phyloP scores from a whole-genome alignment of 495 filamentous ascomycete species.

The Annulohypoxylon bovei region DNA sequence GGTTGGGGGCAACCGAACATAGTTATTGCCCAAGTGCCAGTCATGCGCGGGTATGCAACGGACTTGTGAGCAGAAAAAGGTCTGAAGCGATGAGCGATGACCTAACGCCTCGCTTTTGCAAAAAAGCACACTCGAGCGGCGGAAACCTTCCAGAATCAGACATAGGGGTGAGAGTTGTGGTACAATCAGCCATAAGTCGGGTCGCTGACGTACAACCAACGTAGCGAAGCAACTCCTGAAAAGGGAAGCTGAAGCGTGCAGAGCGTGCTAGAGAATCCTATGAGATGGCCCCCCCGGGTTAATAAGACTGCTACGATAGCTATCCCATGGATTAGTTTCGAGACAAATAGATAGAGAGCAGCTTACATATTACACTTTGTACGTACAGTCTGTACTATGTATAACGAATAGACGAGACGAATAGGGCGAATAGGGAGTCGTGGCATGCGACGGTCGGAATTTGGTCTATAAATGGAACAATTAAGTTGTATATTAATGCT shows the following conservation, averaged over 20 bases:
- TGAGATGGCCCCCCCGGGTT: slow-evolving; percentile 27
- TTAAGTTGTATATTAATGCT: slow-evolving; percentile 41
- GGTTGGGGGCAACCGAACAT: slow-evolving; percentile 32
- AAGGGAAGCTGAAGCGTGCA: slow-evolving; percentile 44
- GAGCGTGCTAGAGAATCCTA: slow-evolving; percentile 41
- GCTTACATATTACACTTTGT: slow-evolving; percentile 16
- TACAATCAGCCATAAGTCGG: slow-evolving; percentile 34
- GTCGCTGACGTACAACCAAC: slow-evolving; percentile 37
- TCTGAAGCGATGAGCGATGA: slow-evolving; percentile 22
- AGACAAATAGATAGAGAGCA: slow-evolving; percentile 28
- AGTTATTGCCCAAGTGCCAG: slow-evolving; percentile 22
- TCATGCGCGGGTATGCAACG: slow-evolving; percentile 43
- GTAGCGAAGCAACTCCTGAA: slow-evolving; percentile 40
- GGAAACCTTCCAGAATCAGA: slow-evolving; percentile 45
- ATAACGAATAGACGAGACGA: slow-evolving; percentile 2
- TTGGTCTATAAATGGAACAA: slow-evolving; percentile 46
- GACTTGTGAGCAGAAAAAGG: slow-evolving; percentile 32
- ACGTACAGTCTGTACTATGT: neutral
- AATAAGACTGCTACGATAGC: slow-evolving; percentile 42
- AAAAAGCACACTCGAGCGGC: slow-evolving; percentile 32
- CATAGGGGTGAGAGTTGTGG: slow-evolving; percentile 32
- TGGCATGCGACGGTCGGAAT: slow-evolving; percentile 38
- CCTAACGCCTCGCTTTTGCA: slow-evolving; percentile 17
- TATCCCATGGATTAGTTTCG: slow-evolving; percentile 12
- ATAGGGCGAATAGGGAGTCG: slow-evolving; percentile 40